Evolutionary conservation across 768 basidiomycete genomes (phyloP), one percentile per base, ranked within the genome.

Genomic region (Epithele typhae): DNA sequence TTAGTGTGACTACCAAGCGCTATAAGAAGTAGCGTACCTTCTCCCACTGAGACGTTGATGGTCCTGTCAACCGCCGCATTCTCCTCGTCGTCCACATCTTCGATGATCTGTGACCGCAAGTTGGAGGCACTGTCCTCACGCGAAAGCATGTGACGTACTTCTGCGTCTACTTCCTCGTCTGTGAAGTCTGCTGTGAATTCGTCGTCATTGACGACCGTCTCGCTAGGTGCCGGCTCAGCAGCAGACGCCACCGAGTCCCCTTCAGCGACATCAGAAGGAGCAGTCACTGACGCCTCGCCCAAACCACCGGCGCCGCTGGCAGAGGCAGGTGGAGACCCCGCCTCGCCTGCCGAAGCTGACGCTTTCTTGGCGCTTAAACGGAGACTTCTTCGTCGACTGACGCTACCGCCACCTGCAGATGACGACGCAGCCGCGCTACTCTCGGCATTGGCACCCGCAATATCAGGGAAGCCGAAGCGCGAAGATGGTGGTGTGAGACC

Each of bases 101-200:
- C 89, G 52, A 90, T 89, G 11, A 95, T 84, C 75, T 81, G 54
- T 7, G 22, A 7, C n/a, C 22, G 21, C 42, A n/a, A 21, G 24
- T 9, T 8, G 5, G n/a, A 22, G 10, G 10, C 1, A n/a, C n/a
- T n/a, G n/a, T 19, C 40, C 23, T 17, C 35, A 36, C 8, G 12
- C 35, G 12, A 14, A 6, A 36, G 9, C 30, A 36, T 21, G 8
- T 6, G 32, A 55, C 63, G 33, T 38, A 73, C 75, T 66, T 91
- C 88, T 2, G 87, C 87, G 52, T 90, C 87, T n/a, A 88, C 71
- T 54, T 86, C 86, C 51, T 91, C 87, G 52, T 93, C 92, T 22
- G 85, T 83, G 59, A 90, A 84, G 36, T 93, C 90, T 12, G 82
- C 79, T 18, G 77, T 70, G 39, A 82, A 70, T 41, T 81, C 88